phyloP scores from a whole-genome alignment of 2,329 filamentous ascomycete species.

The Colletotrichum lini region DNA sequence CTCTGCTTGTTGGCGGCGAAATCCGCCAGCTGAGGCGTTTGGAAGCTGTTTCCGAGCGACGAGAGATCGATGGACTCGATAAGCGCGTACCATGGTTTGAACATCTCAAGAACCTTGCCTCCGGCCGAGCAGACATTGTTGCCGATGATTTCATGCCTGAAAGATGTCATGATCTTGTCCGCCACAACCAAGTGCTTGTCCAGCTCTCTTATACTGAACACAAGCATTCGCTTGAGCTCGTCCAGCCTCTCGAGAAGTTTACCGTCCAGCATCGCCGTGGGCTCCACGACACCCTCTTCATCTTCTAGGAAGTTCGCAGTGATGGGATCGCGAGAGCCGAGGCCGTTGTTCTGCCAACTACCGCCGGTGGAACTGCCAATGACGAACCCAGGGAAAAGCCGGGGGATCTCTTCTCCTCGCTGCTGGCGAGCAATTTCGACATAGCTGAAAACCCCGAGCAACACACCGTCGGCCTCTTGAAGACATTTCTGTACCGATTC shows the following conservation, averaged over 20 bases:
- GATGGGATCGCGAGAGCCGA: slow-evolving; percentile 77
- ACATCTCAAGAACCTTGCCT: slow-evolving; percentile 86
- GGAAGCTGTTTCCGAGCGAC: slow-evolving; percentile 81
- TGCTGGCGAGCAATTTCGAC: slow-evolving; percentile 96
- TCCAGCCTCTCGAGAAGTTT: slow-evolving; percentile 87
- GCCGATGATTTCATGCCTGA: slow-evolving; percentile 83
- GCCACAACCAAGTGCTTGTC: slow-evolving; percentile 85
- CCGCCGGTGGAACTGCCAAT: slow-evolving; percentile 87
- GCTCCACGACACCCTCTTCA: slow-evolving; percentile 80
- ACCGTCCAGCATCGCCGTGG: slow-evolving; percentile 80
- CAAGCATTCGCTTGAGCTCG: slow-evolving; percentile 86
- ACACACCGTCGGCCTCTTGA: slow-evolving; percentile 96
- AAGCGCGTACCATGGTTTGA: slow-evolving; percentile 89
- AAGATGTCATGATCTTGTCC: slow-evolving; percentile 85
- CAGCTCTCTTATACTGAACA: slow-evolving; percentile 87
- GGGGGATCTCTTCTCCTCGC: slow-evolving; percentile 90
- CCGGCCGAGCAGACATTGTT: slow-evolving; percentile 86
- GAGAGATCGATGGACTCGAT: slow-evolving; percentile 94
- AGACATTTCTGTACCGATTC: slow-evolving; percentile 96
- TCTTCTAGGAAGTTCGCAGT: slow-evolving; percentile 90
- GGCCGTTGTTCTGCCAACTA: slow-evolving; percentile 85
- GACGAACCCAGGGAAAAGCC: slow-evolving; percentile 94
- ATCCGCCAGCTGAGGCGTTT: slow-evolving; percentile 88
- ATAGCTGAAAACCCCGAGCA: slow-evolving; percentile 94
- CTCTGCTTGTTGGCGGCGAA: slow-evolving; percentile 94